Base-by-base conservation (phyloP, 176 grass and related monocot species). In the Oryza glumipatula region DNA sequence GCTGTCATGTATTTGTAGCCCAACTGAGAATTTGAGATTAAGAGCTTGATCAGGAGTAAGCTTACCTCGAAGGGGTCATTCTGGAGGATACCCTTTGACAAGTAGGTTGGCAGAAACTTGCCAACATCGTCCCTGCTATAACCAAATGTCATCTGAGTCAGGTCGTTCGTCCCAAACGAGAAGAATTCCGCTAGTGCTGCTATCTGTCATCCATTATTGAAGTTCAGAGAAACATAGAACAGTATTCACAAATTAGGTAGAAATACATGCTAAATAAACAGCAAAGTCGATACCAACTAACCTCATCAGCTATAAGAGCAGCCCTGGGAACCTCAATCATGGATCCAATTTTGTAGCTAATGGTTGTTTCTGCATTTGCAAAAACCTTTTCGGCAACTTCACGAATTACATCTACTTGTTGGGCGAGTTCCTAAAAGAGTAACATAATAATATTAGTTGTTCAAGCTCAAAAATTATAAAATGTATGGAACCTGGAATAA, bases 251-350 rank as follows among this genome's bases (percentile, higher is more conserved):
- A 63, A 23, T 23, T 63, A 60, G 6, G 19, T 60, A 60, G 56
- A n/a, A 60, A 54, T 9, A 60, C 56, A 60, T 60, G 21, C 7
- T 56, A 60, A 63, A 4, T 10, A 63, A 63, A 22, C 58, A 5
- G 7, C 58, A 63, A 63, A 23, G 21, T 11, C 2, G 58, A 23
- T 22, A 63, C 58, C 58, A 63, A 23, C 58, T 22, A 77, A 99
- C 97, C 89, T 99, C 90, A 82, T 99, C 97, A 70, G 97, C 97
- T 80, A 99, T 88, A 69, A 99, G 90, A 65, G 94, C 94, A 76
- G 94, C 97, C 73, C 97, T 92, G 16, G 97, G 97, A 86, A 99
- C 90, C 89, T 99, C 97, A 89, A 99, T 99, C 97, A 99, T 99
- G 11, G 97, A 96, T 65, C 97, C 97, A 77, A 99, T 48, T 88